Evolutionary conservation across 2,329 filamentous ascomycete species (phyloP).

Genomic region (Whalleya microplaca): DNA sequence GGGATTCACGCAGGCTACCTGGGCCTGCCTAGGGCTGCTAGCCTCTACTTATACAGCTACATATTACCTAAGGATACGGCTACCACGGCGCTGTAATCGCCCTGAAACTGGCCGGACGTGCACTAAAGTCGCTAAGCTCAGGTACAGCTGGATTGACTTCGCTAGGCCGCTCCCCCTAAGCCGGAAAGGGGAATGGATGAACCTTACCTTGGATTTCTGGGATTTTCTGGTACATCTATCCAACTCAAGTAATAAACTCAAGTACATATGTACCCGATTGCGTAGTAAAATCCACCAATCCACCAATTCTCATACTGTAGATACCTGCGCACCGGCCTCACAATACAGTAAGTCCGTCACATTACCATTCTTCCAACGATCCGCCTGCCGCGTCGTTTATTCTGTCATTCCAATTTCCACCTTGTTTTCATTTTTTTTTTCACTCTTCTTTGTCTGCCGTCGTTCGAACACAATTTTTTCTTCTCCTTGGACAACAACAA

Average conservation of each 20-base stretch:
- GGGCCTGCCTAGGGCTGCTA: too few relatives aligned
- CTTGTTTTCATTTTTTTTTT: conserved; percentile 10
- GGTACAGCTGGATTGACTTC: not conserved
- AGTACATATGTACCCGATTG: not conserved
- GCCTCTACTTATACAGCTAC: too few relatives aligned
- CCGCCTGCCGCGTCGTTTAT: not conserved
- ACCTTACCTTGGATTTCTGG: not conserved
- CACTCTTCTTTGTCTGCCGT: conserved; percentile 2
- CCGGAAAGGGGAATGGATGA: not conserved
- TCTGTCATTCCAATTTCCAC: conserved; percentile 21
- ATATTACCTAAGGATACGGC: not conserved
- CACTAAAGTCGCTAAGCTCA: too few relatives aligned
- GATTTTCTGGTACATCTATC: too few relatives aligned
- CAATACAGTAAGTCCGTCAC: not conserved
- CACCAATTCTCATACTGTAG: not conserved
- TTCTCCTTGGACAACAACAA: not conserved
- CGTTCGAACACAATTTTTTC: not conserved
- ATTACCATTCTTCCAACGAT: not conserved
- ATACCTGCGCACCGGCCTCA: not conserved
- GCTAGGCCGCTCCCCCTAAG: not conserved
- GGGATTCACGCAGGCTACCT: not conserved
- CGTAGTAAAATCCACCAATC: not conserved
- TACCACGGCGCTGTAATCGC: not conserved
- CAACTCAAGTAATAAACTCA: too few relatives aligned
- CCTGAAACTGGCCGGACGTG: not conserved